Base-by-base conservation (phyloP, 108 stramenopile genomes). In the Pelagomonas calceolata region DNA sequence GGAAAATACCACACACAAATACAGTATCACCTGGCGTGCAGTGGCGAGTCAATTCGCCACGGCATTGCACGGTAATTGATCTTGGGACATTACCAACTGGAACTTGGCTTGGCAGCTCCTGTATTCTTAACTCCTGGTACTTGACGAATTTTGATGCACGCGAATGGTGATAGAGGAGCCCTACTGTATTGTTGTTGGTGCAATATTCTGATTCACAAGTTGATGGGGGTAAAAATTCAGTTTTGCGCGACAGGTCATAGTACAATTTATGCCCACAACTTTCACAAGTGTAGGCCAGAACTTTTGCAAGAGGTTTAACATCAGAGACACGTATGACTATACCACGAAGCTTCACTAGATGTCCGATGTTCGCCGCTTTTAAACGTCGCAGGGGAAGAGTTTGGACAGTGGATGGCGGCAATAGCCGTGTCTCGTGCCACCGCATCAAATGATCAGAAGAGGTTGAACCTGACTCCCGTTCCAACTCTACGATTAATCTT, bases 241-340 rank as follows among this genome's bases (percentile, higher is more conserved):
- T 80, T 67, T 84, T 77, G 65, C 84, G 80, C 30, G 79, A 70
- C 26, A 95, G 84, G 37, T 93, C 89, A 78, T 96, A 95, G 75
- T 95, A 99, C 18, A 94, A 80, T 84, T 99, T 96, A 67, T 75
- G 82, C 30, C 95, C 95, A 80, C 98, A 99, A 12, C 83, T 84
- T 77, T 99, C 96, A 74, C 98, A 99, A 16, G 93, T 92, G 81
- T 99, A 99, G n/a, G 98, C 94, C 4, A 90, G 90, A 15, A 99
- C 98, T n/a, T 78, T 71, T 44, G 88, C 89, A 17, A 85, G 84
- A 26, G 98, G 98, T 81, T 94, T 94, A 70, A 99, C 98, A 74
- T 95, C 94, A 9, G 95, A 93, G 15, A 89, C 86, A 15, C 94
- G 83, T 0, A 94, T 95, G 37, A 97, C 89, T 89, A 99, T 93